phyloP scores from a whole-genome alignment of 2,329 filamentous ascomycete species.

The Pseudonectria buxi region DNA sequence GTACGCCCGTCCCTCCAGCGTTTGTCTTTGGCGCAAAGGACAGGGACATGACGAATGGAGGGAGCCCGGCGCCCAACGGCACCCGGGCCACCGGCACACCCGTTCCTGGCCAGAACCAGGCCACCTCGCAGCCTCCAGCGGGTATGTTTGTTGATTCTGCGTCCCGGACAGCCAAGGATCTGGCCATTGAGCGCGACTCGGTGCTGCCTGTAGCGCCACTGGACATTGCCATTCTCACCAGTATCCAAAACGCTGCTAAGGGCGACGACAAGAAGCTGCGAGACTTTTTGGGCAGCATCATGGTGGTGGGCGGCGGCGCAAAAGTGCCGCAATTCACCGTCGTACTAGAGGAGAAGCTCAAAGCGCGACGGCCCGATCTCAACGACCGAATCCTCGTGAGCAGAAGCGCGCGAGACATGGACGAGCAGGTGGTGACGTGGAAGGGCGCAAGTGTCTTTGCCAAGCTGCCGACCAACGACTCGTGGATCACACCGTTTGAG shows the following conservation, averaged over 20 bases:
- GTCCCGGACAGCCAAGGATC: slow-evolving; percentile 42
- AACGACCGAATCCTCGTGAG: slow-evolving; percentile 56
- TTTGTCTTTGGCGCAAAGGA: slow-evolving; percentile 46
- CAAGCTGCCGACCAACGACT: slow-evolving; percentile 86
- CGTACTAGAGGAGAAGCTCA: slow-evolving; percentile 76
- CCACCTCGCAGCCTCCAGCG: slow-evolving; percentile 30
- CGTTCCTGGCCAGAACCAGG: slow-evolving; percentile 27
- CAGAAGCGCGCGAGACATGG: slow-evolving; percentile 79
- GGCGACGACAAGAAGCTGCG: slow-evolving; percentile 89
- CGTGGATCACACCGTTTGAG: slow-evolving; percentile 83
- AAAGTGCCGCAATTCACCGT: slow-evolving; percentile 74
- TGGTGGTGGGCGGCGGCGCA: slow-evolving; percentile 81
- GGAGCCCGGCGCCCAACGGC: slow-evolving; percentile 46
- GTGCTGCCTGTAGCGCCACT: slow-evolving; percentile 78
- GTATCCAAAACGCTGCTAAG: slow-evolving; percentile 78
- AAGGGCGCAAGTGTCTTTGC: slow-evolving; percentile 97
- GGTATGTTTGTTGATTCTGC: slow-evolving; percentile 45
- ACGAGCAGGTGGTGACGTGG: slow-evolving; percentile 96
- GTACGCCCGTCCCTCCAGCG: slow-evolving; percentile 56
- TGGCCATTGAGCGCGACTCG: slow-evolving; percentile 67
- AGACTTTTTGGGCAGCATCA: slow-evolving; percentile 83
- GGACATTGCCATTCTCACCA: slow-evolving; percentile 83
- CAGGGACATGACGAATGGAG: slow-evolving; percentile 39
- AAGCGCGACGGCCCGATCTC: slow-evolving; percentile 56
- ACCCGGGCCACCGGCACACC: slow-evolving; percentile 45